phyloP scores from a whole-genome alignment of 2,329 filamentous ascomycete genomes.

The Penicillium sp. region DNA sequence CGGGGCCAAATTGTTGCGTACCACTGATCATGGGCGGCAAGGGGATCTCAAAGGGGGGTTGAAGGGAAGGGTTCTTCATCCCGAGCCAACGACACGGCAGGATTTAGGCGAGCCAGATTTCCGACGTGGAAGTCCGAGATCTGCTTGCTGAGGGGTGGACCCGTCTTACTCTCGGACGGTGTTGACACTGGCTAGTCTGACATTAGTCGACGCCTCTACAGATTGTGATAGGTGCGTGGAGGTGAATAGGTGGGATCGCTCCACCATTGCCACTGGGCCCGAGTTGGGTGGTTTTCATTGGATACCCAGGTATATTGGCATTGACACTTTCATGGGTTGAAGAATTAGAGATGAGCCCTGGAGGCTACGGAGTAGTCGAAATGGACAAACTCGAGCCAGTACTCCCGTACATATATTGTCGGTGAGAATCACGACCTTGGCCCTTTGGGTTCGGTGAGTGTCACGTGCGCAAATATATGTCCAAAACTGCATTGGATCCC shows the following conservation, averaged over 20 bases:
- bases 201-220: background rate
- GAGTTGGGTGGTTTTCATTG: background rate
- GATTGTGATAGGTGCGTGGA: background rate
- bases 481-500: too few relatives aligned
- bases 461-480: background rate
- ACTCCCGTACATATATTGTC: background rate
- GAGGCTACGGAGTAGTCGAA: background rate
- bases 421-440: background rate
- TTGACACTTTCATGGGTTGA: background rate
- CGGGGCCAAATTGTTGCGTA: slow-evolving; percentile 13
- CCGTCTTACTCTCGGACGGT: background rate
- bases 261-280: background rate
- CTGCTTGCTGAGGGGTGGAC: slow-evolving; percentile 10
- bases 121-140: slow-evolving; percentile 29
- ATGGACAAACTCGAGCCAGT: background rate
- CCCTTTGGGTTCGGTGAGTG: background rate
- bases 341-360: background rate
- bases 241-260: background rate
- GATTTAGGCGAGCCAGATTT: slow-evolving; percentile 30
- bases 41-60: slow-evolving; percentile 4
- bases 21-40: slow-evolving; percentile 19
- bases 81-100: slow-evolving; percentile 27
- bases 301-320: background rate
- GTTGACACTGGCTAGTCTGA: background rate
- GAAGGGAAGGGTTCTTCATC: slow-evolving; percentile 11